Evolutionary conservation across 192 early-diverging fungal species (phyloP), one percentile per base, ranked within the genome.

Genomic region (Backusella parvicylindrica): DNA sequence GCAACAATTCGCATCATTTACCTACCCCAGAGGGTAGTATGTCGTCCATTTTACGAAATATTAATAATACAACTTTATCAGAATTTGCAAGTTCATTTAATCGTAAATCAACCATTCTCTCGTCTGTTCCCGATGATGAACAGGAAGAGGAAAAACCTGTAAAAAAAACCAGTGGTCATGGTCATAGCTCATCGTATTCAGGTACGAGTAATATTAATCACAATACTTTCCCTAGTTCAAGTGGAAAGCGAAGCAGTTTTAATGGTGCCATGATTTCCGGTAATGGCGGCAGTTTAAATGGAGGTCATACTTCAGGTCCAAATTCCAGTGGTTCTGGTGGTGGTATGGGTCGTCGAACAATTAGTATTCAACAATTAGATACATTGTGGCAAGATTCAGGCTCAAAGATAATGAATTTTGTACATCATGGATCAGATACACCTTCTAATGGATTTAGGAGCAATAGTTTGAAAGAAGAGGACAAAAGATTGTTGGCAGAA

Each of bases 321-420:
- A 36, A 30, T 18, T n/a, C n/a, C 26, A n/a, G 41, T 31, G 43
- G 43, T 47, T 15, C 43, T 60, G 71, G 71, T 30, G 43, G 32
- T 21, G 40, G 43, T 26, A 73, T 43, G 18, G 74, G 74, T 32
- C 65, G 74, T 35, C 64, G 77, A 30, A 73, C 77, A 26, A 68
- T 78, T 12, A 78, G 77, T 37, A 78, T 78, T 73, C 77, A 78
- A 47, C 77, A 78, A 37, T 50, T 78, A 18, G 77, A 78, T 53
- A 43, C 64, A 36, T 26, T 78, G 33, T 73, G 64, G 63, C 77
- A 78, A 60, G 77, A 78, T 37, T 78, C 77, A 6, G 66, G 77
- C 12, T 68, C 41, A 21, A 78, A 78, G 37, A 38, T 78, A 21
- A 28, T 78, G n/a, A 78, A 78, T 33, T 63, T 78, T 32, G 77